phyloP scores from a whole-genome alignment of 371 early-diverging fungal genomes.

The Rhizopus delemar region DNA sequence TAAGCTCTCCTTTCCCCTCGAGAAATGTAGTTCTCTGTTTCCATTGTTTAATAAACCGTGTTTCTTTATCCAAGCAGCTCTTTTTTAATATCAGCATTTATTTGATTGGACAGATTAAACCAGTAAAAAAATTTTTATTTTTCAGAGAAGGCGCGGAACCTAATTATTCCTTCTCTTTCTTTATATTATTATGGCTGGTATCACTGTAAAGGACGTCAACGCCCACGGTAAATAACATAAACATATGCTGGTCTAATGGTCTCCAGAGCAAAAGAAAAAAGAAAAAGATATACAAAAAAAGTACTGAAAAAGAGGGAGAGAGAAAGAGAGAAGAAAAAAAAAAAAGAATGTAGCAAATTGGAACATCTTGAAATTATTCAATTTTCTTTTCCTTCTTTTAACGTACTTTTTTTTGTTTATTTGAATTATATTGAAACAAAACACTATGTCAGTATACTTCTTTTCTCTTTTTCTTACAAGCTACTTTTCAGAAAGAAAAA shows the following conservation, averaged over 20 bases:
- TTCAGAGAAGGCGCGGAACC: conserved; percentile 15
- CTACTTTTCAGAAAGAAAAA: not conserved
- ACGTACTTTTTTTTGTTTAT: no score
- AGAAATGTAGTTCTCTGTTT: no score
- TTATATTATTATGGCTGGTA: conserved; percentile 57
- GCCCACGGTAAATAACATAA: conserved; percentile 64
- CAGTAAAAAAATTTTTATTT: conserved; percentile 18
- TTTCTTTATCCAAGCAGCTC: no score
- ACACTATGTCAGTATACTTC: no score
- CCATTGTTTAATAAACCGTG: no score
- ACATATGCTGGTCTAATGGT: not conserved
- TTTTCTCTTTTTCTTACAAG: no score
- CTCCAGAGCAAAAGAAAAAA: not conserved
- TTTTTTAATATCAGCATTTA: not conserved
- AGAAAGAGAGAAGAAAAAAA: not conserved
- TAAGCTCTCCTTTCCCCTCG: no score
- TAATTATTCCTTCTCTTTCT: conserved; percentile 29
- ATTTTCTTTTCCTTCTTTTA: no score
- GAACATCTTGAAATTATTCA: no score
- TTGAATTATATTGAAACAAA: no score
- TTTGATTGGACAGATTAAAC: not conserved
- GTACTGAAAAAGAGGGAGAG: not conserved
- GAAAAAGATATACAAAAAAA: conserved; percentile 5
- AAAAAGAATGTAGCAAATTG: no score
- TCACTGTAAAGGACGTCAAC: conserved; percentile 97